Base-by-base conservation (phyloP, 2,329 filamentous ascomycete genomes). In the Canariomyces notabilis region DNA sequence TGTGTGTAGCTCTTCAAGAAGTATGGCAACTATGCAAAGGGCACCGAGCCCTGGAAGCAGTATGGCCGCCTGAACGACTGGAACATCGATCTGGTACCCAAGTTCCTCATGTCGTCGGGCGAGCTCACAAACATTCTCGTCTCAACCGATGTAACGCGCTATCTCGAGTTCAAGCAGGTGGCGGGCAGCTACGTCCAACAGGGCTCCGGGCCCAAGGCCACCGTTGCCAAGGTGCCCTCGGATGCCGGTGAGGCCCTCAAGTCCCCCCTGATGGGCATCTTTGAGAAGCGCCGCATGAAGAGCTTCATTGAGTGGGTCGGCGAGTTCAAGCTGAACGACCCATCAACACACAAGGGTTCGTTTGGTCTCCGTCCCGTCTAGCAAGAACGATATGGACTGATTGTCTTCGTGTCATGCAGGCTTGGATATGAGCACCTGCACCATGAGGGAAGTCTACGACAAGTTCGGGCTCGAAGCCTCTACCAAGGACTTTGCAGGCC, bases 391-490 rank as follows among this genome's bases (percentile, higher is more conserved):
- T 6, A 16, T 5, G 22, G 34, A 38, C 45, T 37, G 41, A 41
- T 23, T 29, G 7, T 33, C 18, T 8, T 18, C 14, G 34, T 36
- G 46, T 31, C 37, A 8, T 29, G 6, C 55, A 90, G 91, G 90
- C 50, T 78, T 97, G 56, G 83, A 93, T 68, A 75, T 98, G 54
- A 75, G 76, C 62, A 77, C 71, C 50, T 84, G 79, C 73, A 91
- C 87, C 49, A 95, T 97, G 90, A 94, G 89, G 77, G 91, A 96
- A n/a, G 87, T 98, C 31, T 98, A 94, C 64, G 90, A 97, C 73
- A 96, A 97, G 69, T 98, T 95, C 60, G 87, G 89, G 48, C 85
- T 98, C 52, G 93, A 98, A 73, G 64, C 84, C 18, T 77, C 81
- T 49, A 98, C 93, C 57, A 84, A 87, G 60, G 93, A 98, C 71